phyloP scores from a whole-genome alignment of 2,329 filamentous ascomycete species.

The Cercospora brassicicola region DNA sequence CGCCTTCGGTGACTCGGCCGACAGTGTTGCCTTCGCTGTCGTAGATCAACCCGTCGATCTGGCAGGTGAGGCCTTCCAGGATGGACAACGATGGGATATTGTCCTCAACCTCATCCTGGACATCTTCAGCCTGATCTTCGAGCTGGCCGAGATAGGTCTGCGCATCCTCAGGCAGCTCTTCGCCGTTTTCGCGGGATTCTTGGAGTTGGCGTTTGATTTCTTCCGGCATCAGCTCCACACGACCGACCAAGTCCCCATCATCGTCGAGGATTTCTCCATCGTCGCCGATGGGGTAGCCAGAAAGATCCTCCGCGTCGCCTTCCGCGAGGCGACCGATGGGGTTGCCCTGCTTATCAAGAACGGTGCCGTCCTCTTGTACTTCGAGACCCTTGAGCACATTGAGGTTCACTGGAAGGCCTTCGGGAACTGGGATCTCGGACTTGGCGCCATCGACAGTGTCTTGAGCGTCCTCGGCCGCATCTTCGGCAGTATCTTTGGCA shows the following conservation, averaged over 20 bases:
- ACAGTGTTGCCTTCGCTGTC: slow-evolving; percentile 55
- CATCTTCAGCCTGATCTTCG: slow-evolving; percentile 30
- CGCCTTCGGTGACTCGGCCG: slow-evolving; percentile 50
- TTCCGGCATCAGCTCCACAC: slow-evolving; percentile 53
- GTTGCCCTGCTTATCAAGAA: slow-evolving; percentile 54
- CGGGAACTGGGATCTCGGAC: slow-evolving; percentile 39
- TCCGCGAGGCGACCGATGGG: slow-evolving; percentile 52
- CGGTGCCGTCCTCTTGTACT: slow-evolving; percentile 56
- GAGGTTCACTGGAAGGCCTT: slow-evolving; percentile 46
- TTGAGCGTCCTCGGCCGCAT: slow-evolving; percentile 36
- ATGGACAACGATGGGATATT: slow-evolving; percentile 50
- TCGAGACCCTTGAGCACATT: slow-evolving; percentile 52
- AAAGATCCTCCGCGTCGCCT: slow-evolving; percentile 55
- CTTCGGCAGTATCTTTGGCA: slow-evolving; percentile 31
- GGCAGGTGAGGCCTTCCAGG: slow-evolving; percentile 51
- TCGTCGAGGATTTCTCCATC: slow-evolving; percentile 58
- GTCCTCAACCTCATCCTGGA: slow-evolving; percentile 33
- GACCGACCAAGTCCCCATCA: slow-evolving; percentile 56
- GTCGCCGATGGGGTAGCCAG: slow-evolving; percentile 54
- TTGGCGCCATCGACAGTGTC: slow-evolving; percentile 38
- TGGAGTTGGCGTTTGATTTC: slow-evolving; percentile 46
- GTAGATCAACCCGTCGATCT: slow-evolving; percentile 50
- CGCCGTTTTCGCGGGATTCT: slow-evolving; percentile 41
- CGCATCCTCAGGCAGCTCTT: slow-evolving; percentile 40
- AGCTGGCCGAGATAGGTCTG: slow-evolving; percentile 37